Evolutionary conservation across 140 eudicot genomes (phyloP), one percentile per base, ranked within the genome.

Genomic region (Anethum foeniculum): DNA sequence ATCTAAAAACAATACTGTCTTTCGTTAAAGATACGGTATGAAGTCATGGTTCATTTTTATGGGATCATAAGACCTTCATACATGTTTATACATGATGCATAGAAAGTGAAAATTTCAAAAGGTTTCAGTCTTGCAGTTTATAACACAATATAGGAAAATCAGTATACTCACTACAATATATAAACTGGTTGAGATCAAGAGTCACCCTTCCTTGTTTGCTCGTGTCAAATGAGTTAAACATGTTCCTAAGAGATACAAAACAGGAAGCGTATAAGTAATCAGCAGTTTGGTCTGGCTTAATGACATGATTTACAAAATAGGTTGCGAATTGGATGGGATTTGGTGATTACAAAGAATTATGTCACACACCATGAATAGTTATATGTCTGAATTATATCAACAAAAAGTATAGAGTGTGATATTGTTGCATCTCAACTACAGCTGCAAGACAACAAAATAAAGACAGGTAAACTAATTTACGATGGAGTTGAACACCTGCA

Each of bases 151-250:
- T 68, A 30, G 21, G 28, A 4, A 79, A 60, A 77, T 64, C 25
- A 38, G 71, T 28, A 71, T 49, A 93, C 97, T 88, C 72, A 93
- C 98, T 88, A 86, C 98, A 93, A 85, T 91, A 93, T 32, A 91
- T 79, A 71, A 93, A 93, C 62, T 93, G 98, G 81, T 93, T 93
- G 76, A 93, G 90, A 85, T 93, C 98, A 80, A 93, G 98, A 75
- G 92, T 90, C 85, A 91, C 96, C 84, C 97, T 88, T 81, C 98
- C 97, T 85, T 93, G 98, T 85, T 91, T 93, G 85, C 91, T 88
- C 30, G 98, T 87, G 84, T 91, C 98, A 48, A 93, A 93, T 81
- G 98, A 93, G 87, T 88, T 86, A 69, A 93, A 91, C 62, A 93
- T 90, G 83, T 93, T 91, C 91, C 98, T 93, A 85, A 79, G 84